phyloP scores from a whole-genome alignment of 176 grass and related monocot species.

The Neostapfia colusana region DNA sequence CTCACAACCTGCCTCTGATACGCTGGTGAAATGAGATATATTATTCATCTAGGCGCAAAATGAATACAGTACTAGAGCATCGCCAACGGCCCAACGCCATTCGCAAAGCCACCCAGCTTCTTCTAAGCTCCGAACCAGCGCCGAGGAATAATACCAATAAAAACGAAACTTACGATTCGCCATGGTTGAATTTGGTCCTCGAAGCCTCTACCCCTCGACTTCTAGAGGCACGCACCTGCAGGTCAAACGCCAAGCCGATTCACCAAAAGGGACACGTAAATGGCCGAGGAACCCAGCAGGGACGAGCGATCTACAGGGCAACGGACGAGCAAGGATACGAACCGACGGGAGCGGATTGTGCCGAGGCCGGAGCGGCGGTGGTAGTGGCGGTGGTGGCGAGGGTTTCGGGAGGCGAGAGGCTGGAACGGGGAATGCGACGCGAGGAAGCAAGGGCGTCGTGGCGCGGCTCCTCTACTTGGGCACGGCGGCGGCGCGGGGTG shows the following conservation, averaged over 20 bases:
- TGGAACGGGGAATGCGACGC: background rate
- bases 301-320: background rate
- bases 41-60: background rate
- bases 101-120: background rate
- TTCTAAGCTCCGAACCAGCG: background rate
- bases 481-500: slow-evolving; percentile 4
- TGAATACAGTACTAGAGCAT: background rate
- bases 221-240: slow-evolving; percentile 32
- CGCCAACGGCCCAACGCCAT: background rate
- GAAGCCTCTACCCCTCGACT: slow-evolving; percentile 1
- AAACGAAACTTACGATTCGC: slow-evolving; percentile 41
- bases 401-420: slow-evolving; percentile 16
- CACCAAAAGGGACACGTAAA: background rate
- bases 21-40: background rate
- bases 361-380: too few relatives aligned
- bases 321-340: background rate
- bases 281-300: background rate
- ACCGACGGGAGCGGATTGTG: slow-evolving; percentile 10
- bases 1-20: background rate
- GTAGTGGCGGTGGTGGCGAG: background rate
- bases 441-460: background rate
- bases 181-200: slow-evolving; percentile 41
- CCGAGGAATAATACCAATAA: background rate
- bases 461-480: slow-evolving; percentile 4
- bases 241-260: slow-evolving; percentile 35